These are phyloP conservation scores for Coniochaeta sp. DNA, from an alignment of 2,329 filamentous ascomycete species.

Conservation along the genomic window DNA sequence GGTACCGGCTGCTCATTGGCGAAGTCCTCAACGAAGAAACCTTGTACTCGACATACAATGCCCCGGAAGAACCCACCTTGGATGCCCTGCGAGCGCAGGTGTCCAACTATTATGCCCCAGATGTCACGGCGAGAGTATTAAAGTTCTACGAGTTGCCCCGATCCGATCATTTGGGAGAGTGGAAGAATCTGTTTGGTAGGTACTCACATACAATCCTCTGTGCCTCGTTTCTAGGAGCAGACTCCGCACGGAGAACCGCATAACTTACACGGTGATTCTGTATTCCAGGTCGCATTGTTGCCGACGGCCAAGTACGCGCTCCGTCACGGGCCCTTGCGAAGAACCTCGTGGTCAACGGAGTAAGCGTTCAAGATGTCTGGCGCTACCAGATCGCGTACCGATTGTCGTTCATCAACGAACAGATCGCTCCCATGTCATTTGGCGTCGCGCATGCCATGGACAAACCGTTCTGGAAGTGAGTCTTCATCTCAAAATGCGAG, in stretches of 20 bases:
- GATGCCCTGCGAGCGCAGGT: background rate
- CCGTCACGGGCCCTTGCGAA: background rate
- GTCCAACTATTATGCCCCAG: background rate
- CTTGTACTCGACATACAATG: constrained; percentile 32
- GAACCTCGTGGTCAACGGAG: background rate
- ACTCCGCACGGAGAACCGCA: too few species aligned
- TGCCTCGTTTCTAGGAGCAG: background rate
- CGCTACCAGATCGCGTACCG: background rate
- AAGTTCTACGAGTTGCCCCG: background rate
- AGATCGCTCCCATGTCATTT: background rate
- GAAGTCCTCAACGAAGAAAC: constrained; percentile 36
- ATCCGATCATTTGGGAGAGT: background rate
- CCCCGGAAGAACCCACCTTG: constrained; percentile 19
- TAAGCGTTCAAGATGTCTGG: background rate
- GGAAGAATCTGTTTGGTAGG: background rate
- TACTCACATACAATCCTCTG: too few species aligned
- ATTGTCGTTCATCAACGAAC: background rate
- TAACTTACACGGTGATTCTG: background rate
- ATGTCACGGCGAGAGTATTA: background rate
- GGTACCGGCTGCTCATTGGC: constrained; percentile 30
- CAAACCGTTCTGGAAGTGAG: constrained; percentile 1
- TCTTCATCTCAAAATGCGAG: too few species aligned
- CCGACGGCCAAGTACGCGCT: background rate
- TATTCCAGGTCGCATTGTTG: background rate
- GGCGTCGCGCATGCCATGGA: background rate